These are phyloP conservation scores for Capsella rubella DNA, from an alignment of 441 rosid species.

Conservation along the genomic window DNA sequence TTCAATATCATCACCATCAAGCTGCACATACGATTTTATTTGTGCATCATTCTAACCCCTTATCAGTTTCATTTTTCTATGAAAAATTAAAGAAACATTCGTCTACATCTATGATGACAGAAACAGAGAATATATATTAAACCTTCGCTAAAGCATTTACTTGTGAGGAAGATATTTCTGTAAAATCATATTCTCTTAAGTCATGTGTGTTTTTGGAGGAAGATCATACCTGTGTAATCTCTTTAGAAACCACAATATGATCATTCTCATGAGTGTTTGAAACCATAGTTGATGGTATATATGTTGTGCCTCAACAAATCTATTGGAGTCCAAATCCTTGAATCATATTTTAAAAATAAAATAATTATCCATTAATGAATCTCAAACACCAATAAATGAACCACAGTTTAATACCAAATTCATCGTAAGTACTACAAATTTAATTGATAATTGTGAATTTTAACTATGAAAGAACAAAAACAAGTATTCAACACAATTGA, in stretches of 20 bases:
- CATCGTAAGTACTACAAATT: background rate
- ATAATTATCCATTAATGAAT: background rate
- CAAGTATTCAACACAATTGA: background rate
- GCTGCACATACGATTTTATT: background rate
- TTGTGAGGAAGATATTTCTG: background rate
- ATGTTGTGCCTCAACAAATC: background rate
- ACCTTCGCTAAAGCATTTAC: background rate
- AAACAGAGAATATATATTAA: background rate
- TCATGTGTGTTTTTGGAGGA: background rate
- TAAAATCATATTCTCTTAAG: background rate
- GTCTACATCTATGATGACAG: slow-evolving; percentile 6
- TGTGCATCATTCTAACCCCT: slow-evolving; percentile 10
- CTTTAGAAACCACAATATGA: background rate
- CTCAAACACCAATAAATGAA: background rate
- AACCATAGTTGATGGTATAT: slow-evolving; percentile 22
- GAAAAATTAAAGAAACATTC: slow-evolving; percentile 1
- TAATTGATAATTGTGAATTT: too few relatives aligned
- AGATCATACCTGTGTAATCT: background rate
- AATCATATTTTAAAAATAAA: background rate
- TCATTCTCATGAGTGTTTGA: slow-evolving; percentile 4
- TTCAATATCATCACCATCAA: background rate
- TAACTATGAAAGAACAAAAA: too few relatives aligned
- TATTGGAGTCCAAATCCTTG: background rate
- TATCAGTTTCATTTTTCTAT: background rate
- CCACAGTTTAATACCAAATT: background rate